Conservation (phyloP, 2,329 filamentous ascomycete species). For the Fusarium brachygibbosum region DNA sequence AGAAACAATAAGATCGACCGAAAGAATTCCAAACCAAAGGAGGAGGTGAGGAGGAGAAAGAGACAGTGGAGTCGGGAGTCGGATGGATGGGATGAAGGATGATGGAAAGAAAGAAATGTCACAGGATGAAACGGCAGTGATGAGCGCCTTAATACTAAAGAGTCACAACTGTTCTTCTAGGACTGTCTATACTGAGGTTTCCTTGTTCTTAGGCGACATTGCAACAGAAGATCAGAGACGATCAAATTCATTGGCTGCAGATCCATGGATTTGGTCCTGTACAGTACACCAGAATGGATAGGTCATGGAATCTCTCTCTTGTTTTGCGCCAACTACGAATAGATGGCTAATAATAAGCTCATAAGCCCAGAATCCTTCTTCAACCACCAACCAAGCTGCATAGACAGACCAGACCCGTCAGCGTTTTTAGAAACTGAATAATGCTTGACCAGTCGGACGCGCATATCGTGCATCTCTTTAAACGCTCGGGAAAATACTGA, state of each 20-base stretch:
- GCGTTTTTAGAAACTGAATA: constrained; percentile 28
- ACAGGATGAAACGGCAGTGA: constrained; percentile 38
- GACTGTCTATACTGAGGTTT: constrained; percentile 6
- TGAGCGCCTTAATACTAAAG: constrained; percentile 30
- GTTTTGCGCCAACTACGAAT: constrained; percentile 31
- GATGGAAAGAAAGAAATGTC: constrained; percentile 3
- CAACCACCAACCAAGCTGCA: constrained; percentile 34
- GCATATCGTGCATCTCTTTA: constrained; percentile 23
- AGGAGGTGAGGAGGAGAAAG: not conserved
- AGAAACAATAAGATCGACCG: constrained; percentile 35
- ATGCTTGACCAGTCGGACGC: constrained; percentile 15
- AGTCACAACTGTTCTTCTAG: not conserved
- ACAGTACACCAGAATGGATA: constrained; percentile 5
- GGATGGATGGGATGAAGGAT: constrained; percentile 34
- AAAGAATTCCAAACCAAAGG: constrained; percentile 36
- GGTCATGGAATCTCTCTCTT: not conserved
- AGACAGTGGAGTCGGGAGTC: constrained; percentile 18
- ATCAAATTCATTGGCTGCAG: constrained; percentile 33
- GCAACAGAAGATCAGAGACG: constrained; percentile 13
- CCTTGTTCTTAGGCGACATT: constrained; percentile 17
- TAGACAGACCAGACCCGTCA: constrained; percentile 1
- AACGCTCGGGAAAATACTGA: constrained; percentile 27
- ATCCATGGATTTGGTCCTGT: not conserved
- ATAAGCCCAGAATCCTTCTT: constrained; percentile 10
- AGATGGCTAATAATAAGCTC: constrained; percentile 25